Evolutionary conservation across 1,284 basidiomycete species (phyloP), one percentile per base, ranked within the genome.

Genomic region (Violaceomyces palustris): DNA sequence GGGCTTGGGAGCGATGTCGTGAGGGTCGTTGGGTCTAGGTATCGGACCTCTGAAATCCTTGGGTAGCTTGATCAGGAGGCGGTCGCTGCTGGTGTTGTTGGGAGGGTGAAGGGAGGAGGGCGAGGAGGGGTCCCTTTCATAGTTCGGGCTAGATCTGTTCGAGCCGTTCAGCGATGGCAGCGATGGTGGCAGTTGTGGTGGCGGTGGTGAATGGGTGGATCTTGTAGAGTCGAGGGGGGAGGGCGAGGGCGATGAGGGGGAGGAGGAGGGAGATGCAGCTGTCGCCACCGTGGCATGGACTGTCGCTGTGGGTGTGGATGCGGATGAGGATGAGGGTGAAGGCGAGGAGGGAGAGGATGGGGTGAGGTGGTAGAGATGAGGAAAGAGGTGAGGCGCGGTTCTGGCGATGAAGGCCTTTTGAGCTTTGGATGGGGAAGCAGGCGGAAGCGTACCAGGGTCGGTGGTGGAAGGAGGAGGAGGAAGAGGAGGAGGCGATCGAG

Each of bases 301-400:
- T 14, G 40, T 17, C 18, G 40, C 33, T 15, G 38, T 31, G 19
- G n/a, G 39, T 33, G 42, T 19, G n/a, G 15, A 14, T 18, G n/a
- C n/a, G 3, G 18, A 17, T 17, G 25, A 15, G 30, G 4, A 11
- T 11, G 41, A 39, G 37, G 17, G 19, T 12, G 21, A 27, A 15
- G 18, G 35, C 23, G 29, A 41, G 6, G 50, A 48, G 42, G 40
- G 28, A 7, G 48, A 37, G 1, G 47, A 45, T 4, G 46, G 39
- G 5, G 47, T 22, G 2, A 29, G 15, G 5, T 41, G 50, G 18
- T 39, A 45, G 4, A 67, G 48, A n/a, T n/a, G n/a, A n/a, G n/a
- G n/a, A n/a, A n/a, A n/a, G 4, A 68, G 51, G 43, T 68, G 63
- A 0, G 65, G 63, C 6, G 62, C 58, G 8, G 59, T 50, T 22